These are phyloP conservation scores for Sesbania bispinosa DNA, from an alignment of 306 rosid species.

Conservation along the genomic window DNA sequence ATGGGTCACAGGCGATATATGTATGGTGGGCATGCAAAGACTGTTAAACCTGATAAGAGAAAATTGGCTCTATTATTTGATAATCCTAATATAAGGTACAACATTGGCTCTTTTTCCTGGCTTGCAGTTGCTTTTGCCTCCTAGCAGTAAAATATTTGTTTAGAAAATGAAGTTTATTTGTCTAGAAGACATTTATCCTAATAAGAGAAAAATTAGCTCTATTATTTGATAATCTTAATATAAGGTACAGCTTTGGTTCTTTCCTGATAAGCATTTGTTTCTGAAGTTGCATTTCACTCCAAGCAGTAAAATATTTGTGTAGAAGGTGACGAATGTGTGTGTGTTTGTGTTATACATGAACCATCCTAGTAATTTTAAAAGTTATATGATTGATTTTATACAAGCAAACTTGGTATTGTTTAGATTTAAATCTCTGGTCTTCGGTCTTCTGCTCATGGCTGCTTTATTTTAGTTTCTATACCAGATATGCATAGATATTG, in stretches of 20 bases:
- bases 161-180: neutral
- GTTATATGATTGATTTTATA: neutral
- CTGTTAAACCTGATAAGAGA: conserved; percentile 92
- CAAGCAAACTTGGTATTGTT: neutral
- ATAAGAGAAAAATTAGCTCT: conserved; percentile 53
- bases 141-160: neutral
- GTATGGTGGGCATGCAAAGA: conserved; percentile 86
- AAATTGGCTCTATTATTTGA: conserved; percentile 70
- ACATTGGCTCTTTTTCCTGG: conserved; percentile 9
- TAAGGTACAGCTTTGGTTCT: conserved; percentile 40
- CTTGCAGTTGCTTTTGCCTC: neutral
- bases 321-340: neutral
- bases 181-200: conserved; percentile 51
- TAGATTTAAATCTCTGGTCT: neutral
- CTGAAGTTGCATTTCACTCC: neutral
- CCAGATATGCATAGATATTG: neutral
- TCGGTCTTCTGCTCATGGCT: neutral
- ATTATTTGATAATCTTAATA: conserved; percentile 49
- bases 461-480: neutral
- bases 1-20: conserved; percentile 89
- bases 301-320: neutral
- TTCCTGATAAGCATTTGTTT: neutral
- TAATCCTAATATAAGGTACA: conserved; percentile 74
- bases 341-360: neutral
- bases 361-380: neutral